A percentile compares a stretch with the other conserved stretches of the same genome.
Conservation (phyloP, 2,329 filamentous ascomycete species). For the Bipolaris gigantea region DNA sequence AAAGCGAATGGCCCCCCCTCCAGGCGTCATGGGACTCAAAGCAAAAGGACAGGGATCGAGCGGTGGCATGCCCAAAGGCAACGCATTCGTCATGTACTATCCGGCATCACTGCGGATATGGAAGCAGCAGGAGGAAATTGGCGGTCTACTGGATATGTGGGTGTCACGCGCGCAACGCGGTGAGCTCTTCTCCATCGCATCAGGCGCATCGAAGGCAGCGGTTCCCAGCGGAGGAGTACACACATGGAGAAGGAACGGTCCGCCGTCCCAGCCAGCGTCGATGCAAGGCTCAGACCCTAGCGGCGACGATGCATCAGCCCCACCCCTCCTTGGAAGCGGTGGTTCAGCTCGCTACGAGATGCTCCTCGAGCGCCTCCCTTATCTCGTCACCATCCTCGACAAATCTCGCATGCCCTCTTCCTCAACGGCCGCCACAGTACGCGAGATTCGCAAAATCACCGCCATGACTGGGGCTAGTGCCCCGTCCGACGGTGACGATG, state of each 20-base stretch:
- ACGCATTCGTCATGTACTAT: slow-evolving; percentile 89
- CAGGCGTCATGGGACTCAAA: slow-evolving; percentile 43
- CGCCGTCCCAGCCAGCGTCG: slow-evolving; percentile 17
- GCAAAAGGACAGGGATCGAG: slow-evolving; percentile 29
- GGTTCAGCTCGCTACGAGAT: slow-evolving; percentile 69
- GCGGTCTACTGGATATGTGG: slow-evolving; percentile 71
- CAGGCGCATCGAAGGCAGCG: slow-evolving; percentile 31
- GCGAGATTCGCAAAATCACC: slow-evolving; percentile 69
- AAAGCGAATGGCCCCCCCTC: slow-evolving; percentile 57
- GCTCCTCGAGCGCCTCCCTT: slow-evolving; percentile 84
- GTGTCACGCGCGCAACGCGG: slow-evolving; percentile 59
- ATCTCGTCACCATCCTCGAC: slow-evolving; percentile 68
- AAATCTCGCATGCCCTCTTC: slow-evolving; percentile 34
- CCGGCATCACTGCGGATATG: slow-evolving; percentile 82
- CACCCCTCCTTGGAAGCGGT: slow-evolving; percentile 60
- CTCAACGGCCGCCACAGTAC: slow-evolving; percentile 43
- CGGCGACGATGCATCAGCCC: slow-evolving; percentile 19
- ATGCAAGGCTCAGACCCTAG: slow-evolving; percentile 5
- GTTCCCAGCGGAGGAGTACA: slow-evolving; percentile 44
- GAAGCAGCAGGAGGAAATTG: slow-evolving; percentile 79
- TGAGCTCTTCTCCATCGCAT: slow-evolving; percentile 27
- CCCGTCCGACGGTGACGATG: slow-evolving; percentile 24
- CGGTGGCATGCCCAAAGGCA: slow-evolving; percentile 46
- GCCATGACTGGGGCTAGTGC: slow-evolving; percentile 54
- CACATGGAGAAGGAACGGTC: slow-evolving; percentile 39